These are phyloP conservation scores for Talaromyces rugulosus DNA, from an alignment of 2,329 filamentous ascomycete genomes.

Conservation along the genomic window DNA sequence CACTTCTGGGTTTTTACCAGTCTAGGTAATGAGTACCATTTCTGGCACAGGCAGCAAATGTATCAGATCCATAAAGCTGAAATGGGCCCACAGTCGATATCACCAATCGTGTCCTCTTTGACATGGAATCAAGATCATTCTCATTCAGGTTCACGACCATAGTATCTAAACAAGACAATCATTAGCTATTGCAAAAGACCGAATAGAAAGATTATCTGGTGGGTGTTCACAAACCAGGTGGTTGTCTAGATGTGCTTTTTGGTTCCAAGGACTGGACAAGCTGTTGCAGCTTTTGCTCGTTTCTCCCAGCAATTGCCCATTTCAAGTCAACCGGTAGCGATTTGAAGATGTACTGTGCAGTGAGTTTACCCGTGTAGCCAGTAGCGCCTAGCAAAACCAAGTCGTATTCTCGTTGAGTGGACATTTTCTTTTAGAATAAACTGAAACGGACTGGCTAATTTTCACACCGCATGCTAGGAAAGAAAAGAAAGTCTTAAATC, in stretches of 20 bases:
- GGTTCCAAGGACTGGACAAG: neutral
- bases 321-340: neutral
- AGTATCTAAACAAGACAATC: neutral
- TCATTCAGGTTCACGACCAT: neutral
- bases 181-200: neutral
- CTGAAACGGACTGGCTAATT: neutral
- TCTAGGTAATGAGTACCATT: neutral
- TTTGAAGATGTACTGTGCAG: neutral
- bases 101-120: neutral
- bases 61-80: neutral
- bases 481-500: neutral
- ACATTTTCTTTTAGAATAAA: neutral
- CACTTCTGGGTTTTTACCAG: neutral
- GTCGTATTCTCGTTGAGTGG: neutral
- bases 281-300: neutral
- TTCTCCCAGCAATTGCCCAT: neutral
- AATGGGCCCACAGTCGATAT: neutral
- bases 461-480: neutral
- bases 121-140: neutral
- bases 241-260: neutral
- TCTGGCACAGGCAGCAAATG: neutral
- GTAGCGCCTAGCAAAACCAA: neutral
- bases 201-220: neutral
- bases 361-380: neutral
- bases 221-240: neutral